Evolutionary conservation across 108 stramenopile genomes (phyloP).

Genomic region (Cyclotella kingstonii): DNA sequence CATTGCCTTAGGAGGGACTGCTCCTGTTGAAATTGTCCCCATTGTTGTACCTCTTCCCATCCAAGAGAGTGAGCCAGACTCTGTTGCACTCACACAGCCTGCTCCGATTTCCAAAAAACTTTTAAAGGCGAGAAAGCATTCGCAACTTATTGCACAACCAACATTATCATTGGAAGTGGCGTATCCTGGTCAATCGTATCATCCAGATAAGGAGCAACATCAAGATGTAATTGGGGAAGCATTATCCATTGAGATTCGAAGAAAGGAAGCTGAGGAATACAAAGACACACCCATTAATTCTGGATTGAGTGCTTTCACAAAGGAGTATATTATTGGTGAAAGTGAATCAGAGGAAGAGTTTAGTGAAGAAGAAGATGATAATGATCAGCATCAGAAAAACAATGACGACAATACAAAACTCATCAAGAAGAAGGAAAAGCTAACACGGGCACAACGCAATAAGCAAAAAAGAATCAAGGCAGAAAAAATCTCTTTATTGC

Average conservation of each 20-base stretch:
- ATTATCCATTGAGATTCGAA: constrained; percentile 67
- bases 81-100: constrained; percentile 7
- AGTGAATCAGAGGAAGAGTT: constrained; percentile 53
- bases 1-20: constrained; percentile 7
- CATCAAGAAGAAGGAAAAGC: constrained; percentile 61
- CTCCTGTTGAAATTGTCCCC: constrained; percentile 27
- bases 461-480: constrained; percentile 71
- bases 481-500: constrained; percentile 45
- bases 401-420: constrained; percentile 9
- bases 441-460: constrained; percentile 82
- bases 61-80: constrained; percentile 8
- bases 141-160: constrained; percentile 20
- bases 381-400: constrained; percentile 13
- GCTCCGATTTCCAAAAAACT: constrained; percentile 38
- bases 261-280: constrained; percentile 62
- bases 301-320: constrained; percentile 73
- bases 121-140: constrained; percentile 22
- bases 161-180: constrained; percentile 66
- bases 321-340: constrained; percentile 51
- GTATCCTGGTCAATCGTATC: constrained; percentile 79
- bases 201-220: constrained; percentile 70
- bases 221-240: constrained; percentile 69
- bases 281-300: constrained; percentile 48
- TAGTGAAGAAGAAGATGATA: constrained; percentile 51
- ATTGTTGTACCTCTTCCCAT: constrained; percentile 23